Evolutionary conservation across 495 filamentous ascomycete species (phyloP).

Genomic region (Penicillium cinerascens): DNA sequence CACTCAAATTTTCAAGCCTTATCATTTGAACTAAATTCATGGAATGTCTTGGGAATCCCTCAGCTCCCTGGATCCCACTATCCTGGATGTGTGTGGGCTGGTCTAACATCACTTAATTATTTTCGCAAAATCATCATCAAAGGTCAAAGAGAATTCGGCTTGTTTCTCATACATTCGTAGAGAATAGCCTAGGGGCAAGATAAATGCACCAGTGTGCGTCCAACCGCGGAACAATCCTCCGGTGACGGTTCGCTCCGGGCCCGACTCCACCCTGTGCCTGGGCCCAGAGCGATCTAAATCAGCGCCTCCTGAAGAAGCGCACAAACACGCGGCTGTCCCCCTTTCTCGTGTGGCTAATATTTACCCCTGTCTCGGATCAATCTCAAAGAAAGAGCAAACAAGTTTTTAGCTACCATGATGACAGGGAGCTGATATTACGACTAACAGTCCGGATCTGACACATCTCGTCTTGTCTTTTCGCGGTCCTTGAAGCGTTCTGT

Average conservation of each 20-base stretch:
- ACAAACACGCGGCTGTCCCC: not conserved
- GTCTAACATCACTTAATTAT: no score
- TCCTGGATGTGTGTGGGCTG: no score
- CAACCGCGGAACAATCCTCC: not conserved
- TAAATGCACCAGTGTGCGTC: not conserved
- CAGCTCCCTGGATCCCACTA: no score
- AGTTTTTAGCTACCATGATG: not conserved
- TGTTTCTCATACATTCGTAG: no score
- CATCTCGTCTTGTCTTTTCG: not conserved
- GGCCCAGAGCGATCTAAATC: not conserved
- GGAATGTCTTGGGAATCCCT: no score
- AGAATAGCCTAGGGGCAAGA: no score
- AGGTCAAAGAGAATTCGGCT: no score
- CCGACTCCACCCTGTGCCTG: not conserved
- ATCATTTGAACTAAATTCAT: no score
- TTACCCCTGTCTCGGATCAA: not conserved
- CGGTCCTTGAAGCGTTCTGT: not conserved
- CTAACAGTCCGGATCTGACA: not conserved
- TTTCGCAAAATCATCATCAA: no score
- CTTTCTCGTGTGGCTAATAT: not conserved
- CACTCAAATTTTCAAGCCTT: no score
- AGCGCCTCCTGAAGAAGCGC: not conserved
- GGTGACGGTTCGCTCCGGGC: not conserved
- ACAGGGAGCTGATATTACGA: not conserved
- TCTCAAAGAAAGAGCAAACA: not conserved